Percentiles rank a stretch among this genome's conserved stretches.
These are phyloP conservation scores for Starmerella kuoi DNA, from an alignment of 805 yeast genomes.

Conservation along the genomic window DNA sequence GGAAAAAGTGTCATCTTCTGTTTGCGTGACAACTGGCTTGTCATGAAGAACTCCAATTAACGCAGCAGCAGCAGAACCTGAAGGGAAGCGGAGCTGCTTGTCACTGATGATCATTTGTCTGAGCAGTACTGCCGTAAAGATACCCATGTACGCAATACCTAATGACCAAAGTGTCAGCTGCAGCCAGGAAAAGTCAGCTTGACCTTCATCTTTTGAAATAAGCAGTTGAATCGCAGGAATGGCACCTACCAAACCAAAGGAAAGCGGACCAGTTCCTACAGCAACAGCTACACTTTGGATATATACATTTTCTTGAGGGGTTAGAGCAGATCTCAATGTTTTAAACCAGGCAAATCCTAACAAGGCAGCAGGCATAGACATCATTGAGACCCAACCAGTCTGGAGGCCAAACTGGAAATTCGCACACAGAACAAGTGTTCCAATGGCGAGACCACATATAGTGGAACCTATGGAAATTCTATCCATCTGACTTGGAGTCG, in stretches of 20 bases:
- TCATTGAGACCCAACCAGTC: slow-evolving; percentile 99
- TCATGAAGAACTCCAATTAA: slow-evolving; percentile 78
- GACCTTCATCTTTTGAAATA: slow-evolving; percentile 54
- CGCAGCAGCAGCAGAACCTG: slow-evolving; percentile 93
- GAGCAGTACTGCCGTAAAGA: slow-evolving; percentile 83
- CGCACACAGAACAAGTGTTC: slow-evolving; percentile 72
- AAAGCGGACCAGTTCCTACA: slow-evolving; percentile 93
- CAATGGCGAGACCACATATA: slow-evolving; percentile 67
- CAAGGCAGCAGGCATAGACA: slow-evolving; percentile 89
- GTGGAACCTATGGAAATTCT: slow-evolving; percentile 56
- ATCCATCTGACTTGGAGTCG: slow-evolving; percentile 17
- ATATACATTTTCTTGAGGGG: slow-evolving; percentile 90
- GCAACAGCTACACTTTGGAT: slow-evolving; percentile 91
- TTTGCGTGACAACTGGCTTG: slow-evolving; percentile 28
- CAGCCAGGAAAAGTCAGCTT: slow-evolving; percentile 31
- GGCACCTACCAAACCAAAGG: slow-evolving; percentile 90
- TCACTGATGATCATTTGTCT: slow-evolving; percentile 76
- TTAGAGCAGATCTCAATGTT: slow-evolving; percentile 33
- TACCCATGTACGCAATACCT: slow-evolving; percentile 88
- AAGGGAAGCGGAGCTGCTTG: slow-evolving; percentile 83
- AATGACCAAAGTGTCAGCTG: slow-evolving; percentile 70
- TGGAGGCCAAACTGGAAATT: slow-evolving; percentile 94
- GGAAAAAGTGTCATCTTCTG: slow-evolving; percentile 16
- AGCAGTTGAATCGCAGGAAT: slow-evolving; percentile 92
- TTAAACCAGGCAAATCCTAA: slow-evolving; percentile 77